Base-by-base conservation (phyloP, 805 yeast species). In the Tetrapisispora pingtungensis region DNA sequence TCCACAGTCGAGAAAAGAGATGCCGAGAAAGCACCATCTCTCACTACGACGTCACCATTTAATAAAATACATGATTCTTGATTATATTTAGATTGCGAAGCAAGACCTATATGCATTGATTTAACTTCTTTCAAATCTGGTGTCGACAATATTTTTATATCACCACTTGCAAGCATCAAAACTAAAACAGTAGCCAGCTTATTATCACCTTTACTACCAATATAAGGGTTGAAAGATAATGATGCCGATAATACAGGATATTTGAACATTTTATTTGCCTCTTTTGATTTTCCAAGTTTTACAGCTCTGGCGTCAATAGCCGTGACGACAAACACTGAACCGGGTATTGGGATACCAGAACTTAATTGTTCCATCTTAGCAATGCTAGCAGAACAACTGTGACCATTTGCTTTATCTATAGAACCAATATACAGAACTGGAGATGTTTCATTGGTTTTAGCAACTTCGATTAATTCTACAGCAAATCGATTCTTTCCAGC, bases 121-220 rank as follows among this genome's bases (percentile, higher is more conserved):
- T 73, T 59, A 7, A 82, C 62, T 41, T 84, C 93, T 32, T 71
- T 68, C 45, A 86, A 62, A 3, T 84, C 72, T 0, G 93, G 90
- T 2, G 84, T 55, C 0, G 81, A 70, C 36, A 69, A 43, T 12
- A 68, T 57, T 46, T 70, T 73, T 14, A 79, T 54, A 33, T 66
- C 67, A 8, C 79, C 80, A 8, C 73, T 63, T n/a, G 64, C 63
- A 12, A 73, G 58, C 1, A 78, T 53, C 1, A 68, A 57, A 0
- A 75, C 72, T 27, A 79, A 56, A 1, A 68, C 73, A 0, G 82
- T 68, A 2, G 78, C 80, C 4, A 31, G 12, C 10, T 60, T 58
- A 10, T 59, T 57, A n/a, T 55, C 49, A 5, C 43, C 46, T 37
- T 56, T 46, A 34, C 49, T 31, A 33, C 45, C 49, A 30, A 33